Evolutionary conservation across 345 rosid genomes (phyloP), one percentile per base, ranked within the genome.

Genomic region (Camelina neglecta): DNA sequence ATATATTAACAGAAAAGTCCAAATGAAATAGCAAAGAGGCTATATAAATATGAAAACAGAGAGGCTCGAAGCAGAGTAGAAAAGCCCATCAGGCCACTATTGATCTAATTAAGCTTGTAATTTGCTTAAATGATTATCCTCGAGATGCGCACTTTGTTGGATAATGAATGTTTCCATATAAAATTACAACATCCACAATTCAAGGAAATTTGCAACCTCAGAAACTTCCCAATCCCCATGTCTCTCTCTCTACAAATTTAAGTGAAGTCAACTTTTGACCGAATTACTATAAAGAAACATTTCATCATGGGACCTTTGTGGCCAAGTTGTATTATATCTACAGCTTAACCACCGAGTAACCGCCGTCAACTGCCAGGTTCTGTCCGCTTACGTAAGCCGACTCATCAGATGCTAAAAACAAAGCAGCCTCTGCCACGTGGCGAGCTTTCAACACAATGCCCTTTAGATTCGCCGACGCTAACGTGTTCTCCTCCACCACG

Each of bases 371-470:
- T 1, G 81, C 91, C 83, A 92, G 76, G 72, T 94, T 92, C 67
- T 86, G 98, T 5, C 98, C 98, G 39, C 96, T 92, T 39, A 94
- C 66, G 59, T 90, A 92, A 41, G 81, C 85, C 7, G 98, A 86
- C 62, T 89, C 98, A 80, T 92, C 96, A 0, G 95, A 90, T 18
- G 96, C 98, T 29, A 94, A 82, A 80, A 92, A 94, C 79, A 94
- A 33, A 26, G 92, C 98, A 8, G 93, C 85, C 66, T 94, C 95
- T 16, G 97, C 98, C 33, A 90, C 83, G 23, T 94, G 92, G 41
- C 79, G 82, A 3, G 95, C 86, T 83, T 88, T 92, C 78, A 92
- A 69, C 53, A 80, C 84, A 12, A 89, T 61, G 8, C 97, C 96
- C 72, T 90, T 92, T 76, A 91, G 78, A 76, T 87, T 93, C 10